A percentile compares a stretch with the other conserved stretches of the same genome.
Conservation (phyloP, 2,329 filamentous ascomycete genomes). For the Trichoderma brevicompactum region DNA sequence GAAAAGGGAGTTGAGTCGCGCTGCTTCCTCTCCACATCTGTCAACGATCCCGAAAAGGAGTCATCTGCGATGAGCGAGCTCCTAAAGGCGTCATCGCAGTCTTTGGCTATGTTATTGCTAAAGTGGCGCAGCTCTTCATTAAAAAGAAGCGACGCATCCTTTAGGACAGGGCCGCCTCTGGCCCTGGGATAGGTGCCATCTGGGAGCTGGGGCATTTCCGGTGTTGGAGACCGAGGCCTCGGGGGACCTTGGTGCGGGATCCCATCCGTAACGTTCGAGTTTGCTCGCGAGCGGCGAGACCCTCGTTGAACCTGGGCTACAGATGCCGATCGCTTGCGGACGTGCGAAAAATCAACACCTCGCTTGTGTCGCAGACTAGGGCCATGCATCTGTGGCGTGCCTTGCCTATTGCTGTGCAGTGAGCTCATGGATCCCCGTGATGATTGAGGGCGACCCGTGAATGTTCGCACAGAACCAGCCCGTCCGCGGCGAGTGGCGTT, state of each 20-base stretch:
- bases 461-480: slow-evolving; percentile 38
- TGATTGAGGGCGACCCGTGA: slow-evolving; percentile 40
- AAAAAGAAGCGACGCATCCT: slow-evolving; percentile 45
- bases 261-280: slow-evolving; percentile 33
- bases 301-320: slow-evolving; percentile 32
- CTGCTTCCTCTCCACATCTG: slow-evolving; percentile 40
- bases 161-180: slow-evolving; percentile 32
- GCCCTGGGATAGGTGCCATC: slow-evolving; percentile 37
- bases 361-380: slow-evolving; percentile 55
- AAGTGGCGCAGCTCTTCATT: slow-evolving; percentile 83
- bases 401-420: slow-evolving; percentile 52
- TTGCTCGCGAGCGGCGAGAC: slow-evolving; percentile 29
- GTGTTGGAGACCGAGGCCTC: slow-evolving; percentile 38
- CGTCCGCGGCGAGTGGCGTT: slow-evolving; percentile 39
- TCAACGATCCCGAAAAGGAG: slow-evolving; percentile 43
- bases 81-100: slow-evolving; percentile 92
- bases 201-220: slow-evolving; percentile 37
- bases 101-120: slow-evolving; percentile 82
- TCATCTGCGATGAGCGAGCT: slow-evolving; percentile 56
- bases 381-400: slow-evolving; percentile 48
- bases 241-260: slow-evolving; percentile 32
- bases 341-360: slow-evolving; percentile 59
- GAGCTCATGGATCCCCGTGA: slow-evolving; percentile 54
- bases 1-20: slow-evolving; percentile 50
- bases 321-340: slow-evolving; percentile 48